Evolutionary conservation across 2,329 filamentous ascomycete species (phyloP).

Genomic region (Ceratocystis huliohia): DNA sequence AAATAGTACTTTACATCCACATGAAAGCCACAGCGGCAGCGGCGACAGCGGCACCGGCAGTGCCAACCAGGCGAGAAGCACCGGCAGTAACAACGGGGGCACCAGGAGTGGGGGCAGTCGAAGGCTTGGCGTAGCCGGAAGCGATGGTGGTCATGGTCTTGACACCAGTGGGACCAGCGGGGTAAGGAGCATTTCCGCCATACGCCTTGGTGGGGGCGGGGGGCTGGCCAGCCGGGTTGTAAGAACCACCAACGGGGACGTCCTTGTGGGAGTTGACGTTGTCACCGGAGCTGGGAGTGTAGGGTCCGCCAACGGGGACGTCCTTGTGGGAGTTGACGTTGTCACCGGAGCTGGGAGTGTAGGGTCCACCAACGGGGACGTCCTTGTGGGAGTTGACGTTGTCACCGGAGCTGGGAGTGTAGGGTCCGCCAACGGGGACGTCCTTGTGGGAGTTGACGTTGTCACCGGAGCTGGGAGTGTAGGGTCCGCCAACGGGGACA

Average conservation of each 20-base stretch:
- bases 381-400: no score
- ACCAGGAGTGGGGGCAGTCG: slow-evolving; percentile 3
- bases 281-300: no score
- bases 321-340: no score
- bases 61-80: slow-evolving; percentile 17
- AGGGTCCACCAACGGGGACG: no score
- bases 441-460: no score
- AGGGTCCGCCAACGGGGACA: no score
- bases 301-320: no score
- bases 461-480: no score
- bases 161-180: slow-evolving; percentile 7
- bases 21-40: slow-evolving; percentile 19
- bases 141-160: slow-evolving; percentile 8
- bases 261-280: no score
- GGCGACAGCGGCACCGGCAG: slow-evolving; percentile 16
- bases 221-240: not conserved
- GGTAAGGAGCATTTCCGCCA: not conserved
- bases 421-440: no score
- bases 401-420: no score
- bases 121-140: slow-evolving; percentile 3
- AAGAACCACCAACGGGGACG: slow-evolving; percentile 4
- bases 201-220: not conserved
- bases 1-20: slow-evolving; percentile 17
- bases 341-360: no score
- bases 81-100: slow-evolving; percentile 16